Evolutionary conservation across 306 rosid genomes (phyloP).

Genomic region (Lupinus albus): DNA sequence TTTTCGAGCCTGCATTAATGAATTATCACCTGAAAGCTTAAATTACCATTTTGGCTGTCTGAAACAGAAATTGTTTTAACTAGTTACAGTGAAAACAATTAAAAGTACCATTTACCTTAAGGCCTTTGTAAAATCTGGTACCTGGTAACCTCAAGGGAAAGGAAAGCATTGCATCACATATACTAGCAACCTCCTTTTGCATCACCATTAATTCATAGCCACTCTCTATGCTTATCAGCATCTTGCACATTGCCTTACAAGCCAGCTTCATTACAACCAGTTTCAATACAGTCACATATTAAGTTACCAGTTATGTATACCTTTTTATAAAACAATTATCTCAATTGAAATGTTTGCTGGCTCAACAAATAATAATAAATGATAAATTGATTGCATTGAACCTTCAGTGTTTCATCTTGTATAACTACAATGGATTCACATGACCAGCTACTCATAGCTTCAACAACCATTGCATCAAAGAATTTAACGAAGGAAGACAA

Average conservation of each 20-base stretch:
- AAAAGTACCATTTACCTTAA: constrained; percentile 80
- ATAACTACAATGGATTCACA: constrained; percentile 47
- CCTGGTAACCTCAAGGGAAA: constrained; percentile 67
- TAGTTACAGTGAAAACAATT: too few relatives aligned
- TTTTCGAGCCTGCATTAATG: constrained; percentile 68
- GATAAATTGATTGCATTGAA: constrained; percentile 34
- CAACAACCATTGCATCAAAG: constrained; percentile 56
- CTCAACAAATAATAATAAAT: too few relatives aligned
- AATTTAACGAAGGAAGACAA: constrained; percentile 51
- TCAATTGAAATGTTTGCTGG: too few relatives aligned
- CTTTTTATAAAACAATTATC: too few relatives aligned
- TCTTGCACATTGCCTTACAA: constrained; percentile 85
- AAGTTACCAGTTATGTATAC: too few relatives aligned
- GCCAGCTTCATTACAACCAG: constrained; percentile 53
- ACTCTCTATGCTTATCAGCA: constrained; percentile 64
- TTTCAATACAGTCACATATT: too few relatives aligned
- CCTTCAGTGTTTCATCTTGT: constrained; percentile 74
- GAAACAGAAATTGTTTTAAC: too few relatives aligned
- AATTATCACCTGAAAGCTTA: constrained; percentile 24
- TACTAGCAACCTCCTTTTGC: constrained; percentile 51
- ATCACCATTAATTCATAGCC: constrained; percentile 50
- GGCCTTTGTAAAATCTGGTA: constrained; percentile 74
- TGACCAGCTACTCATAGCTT: constrained; percentile 59
- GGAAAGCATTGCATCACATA: constrained; percentile 83
- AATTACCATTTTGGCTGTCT: constrained; percentile 3